Evolutionary conservation across 345 rosid genomes (phyloP), one percentile per base, ranked within the genome.

Genomic region (Aquilaria sinensis): DNA sequence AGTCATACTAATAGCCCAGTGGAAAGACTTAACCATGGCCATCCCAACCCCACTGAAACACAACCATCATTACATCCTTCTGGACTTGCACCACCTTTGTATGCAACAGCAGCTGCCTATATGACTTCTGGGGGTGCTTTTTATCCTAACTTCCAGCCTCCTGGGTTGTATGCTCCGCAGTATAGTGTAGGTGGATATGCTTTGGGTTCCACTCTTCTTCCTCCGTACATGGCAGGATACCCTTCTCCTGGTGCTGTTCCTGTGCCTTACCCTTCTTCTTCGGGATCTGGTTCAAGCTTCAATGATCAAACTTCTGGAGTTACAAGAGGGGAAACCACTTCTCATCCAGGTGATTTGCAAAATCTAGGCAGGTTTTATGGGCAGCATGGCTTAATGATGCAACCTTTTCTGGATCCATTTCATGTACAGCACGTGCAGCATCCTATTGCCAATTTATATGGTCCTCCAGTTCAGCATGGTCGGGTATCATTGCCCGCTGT

Each of bases 341-440:
- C 72, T 32, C 75, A 75, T 70, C 15, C 72, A 46, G 77, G 82
- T 10, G 78, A 69, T 70, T 37, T 77, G 47, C 82, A 70, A 56
- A 83, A 81, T 64, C 62, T 70, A 47, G 74, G 68, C 60, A 82
- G 75, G 69, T 62, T 75, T 37, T 84, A 81, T 59, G 86, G 80
- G 57, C 90, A 81, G 12, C 84, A 75, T 31, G 83, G 79, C 47
- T 49, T 79, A 52, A 59, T 77, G 67, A 41, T 73, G 66, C 92
- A 80, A 68, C 83, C 92, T 61, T 77, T 77, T 53, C 65, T 81
- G 53, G 90, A 86, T 82, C 92, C 92, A 31, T 63, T 78, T 69
- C 90, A 89, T 31, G 53, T 87, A 84, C 90, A 78, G 15, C 89
- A 87, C 75, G 80, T 77, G 65, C 96, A 85, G 57, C 92, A 85